Conservation (phyloP, 2,329 filamentous ascomycete species). For the Xylogone sp. region DNA sequence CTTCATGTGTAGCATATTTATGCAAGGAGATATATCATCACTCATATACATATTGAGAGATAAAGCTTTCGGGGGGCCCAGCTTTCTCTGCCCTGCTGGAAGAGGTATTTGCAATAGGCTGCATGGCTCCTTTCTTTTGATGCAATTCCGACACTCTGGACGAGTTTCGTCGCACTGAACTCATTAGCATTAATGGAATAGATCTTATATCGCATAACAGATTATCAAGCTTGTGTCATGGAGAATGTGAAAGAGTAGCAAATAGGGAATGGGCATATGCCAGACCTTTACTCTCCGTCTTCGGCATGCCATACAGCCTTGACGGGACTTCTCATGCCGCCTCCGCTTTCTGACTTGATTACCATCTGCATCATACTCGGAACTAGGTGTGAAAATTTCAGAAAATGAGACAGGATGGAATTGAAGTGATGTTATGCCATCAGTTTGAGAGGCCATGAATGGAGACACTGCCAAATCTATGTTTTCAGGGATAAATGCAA, state of each 20-base stretch:
- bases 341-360: conserved; percentile 8
- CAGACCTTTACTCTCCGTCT: conserved; percentile 18
- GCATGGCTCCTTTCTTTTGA: background rate
- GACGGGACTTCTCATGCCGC: conserved; percentile 18
- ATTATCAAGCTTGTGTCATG: background rate
- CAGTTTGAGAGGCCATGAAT: background rate
- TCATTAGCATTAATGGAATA: background rate
- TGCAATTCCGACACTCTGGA: conserved; percentile 10
- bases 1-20: background rate
- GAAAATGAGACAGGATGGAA: background rate
- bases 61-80: background rate
- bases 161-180: conserved; percentile 19
- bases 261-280: background rate
- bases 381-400: background rate
- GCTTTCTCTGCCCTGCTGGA: background rate
- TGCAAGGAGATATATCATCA: background rate
- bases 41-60: background rate
- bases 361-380: background rate
- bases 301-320: conserved; percentile 19
- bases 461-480: too few species aligned
- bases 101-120: background rate
- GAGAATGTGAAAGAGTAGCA: background rate
- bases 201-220: background rate
- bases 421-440: background rate
- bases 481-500: too few species aligned